Percentiles rank a stretch among this genome's conserved stretches.
Conservation (phyloP, 495 filamentous ascomycete species). For the Apiosordaria backusii region DNA sequence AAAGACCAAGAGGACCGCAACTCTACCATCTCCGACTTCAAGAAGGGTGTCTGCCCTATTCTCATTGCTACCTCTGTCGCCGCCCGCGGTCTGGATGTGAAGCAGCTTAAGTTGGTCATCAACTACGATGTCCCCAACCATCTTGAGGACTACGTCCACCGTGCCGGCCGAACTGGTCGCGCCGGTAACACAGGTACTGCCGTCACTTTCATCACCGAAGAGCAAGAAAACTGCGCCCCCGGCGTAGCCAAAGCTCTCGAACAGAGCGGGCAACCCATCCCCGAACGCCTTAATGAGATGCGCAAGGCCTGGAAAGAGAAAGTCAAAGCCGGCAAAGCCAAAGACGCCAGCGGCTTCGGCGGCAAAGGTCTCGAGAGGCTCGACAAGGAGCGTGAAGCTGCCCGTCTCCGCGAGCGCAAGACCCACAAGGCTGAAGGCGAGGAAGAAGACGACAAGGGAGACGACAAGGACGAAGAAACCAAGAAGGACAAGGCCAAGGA, state of each 20-base stretch:
- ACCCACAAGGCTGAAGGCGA: constrained; percentile 88
- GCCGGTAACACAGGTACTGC: constrained; percentile 94
- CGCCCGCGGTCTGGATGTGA: constrained; percentile 92
- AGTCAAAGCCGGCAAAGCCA: constrained; percentile 87
- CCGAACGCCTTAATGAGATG: constrained; percentile 60
- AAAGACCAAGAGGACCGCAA: constrained; percentile 96
- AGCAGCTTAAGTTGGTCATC: constrained; percentile 92
- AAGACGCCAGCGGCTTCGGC: constrained; percentile 84
- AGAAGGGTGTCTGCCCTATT: constrained; percentile 82
- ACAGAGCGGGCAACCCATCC: constrained; percentile 80
- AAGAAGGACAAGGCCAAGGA: constrained; percentile 61
- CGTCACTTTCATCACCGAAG: constrained; percentile 87
- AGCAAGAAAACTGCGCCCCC: constrained; percentile 84
- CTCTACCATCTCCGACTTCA: constrained; percentile 93
- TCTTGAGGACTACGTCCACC: constrained; percentile 96
- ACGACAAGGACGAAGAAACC: constrained; percentile 56
- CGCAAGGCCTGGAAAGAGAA: constrained; percentile 74
- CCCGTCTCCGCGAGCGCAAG: constrained; percentile 78
- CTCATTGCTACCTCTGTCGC: constrained; percentile 95
- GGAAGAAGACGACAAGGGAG: constrained; percentile 79
- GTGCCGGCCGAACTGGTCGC: constrained; percentile 88
- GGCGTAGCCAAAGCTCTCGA: constrained; percentile 92
- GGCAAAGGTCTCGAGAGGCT: constrained; percentile 91
- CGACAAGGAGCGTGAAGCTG: constrained; percentile 83
- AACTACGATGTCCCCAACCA: constrained; percentile 98